Percentiles rank a stretch among this genome's conserved stretches.
Conservation (phyloP, 257 asterid genomes). For the Capsicum baccatum region DNA sequence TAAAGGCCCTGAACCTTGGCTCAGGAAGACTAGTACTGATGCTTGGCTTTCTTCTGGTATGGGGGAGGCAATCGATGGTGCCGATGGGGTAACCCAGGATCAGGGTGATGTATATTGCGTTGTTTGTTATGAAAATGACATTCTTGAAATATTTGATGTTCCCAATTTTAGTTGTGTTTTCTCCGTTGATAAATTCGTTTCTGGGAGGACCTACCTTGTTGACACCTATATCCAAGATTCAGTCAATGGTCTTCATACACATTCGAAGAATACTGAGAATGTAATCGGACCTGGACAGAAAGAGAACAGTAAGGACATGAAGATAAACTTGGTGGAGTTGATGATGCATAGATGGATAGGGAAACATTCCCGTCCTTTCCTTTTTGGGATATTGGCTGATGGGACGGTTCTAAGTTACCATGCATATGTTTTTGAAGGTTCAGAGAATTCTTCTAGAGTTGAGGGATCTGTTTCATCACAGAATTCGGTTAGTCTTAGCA, state of each 20-base stretch:
- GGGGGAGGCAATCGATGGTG: conserved; percentile 88
- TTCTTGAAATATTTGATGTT: conserved; percentile 87
- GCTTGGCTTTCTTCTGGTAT: conserved; percentile 98
- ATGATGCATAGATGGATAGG: conserved; percentile 90
- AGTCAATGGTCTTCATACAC: conserved; percentile 45
- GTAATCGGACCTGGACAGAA: conserved; percentile 61
- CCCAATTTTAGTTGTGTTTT: conserved; percentile 81
- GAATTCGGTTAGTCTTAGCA: conserved; percentile 46
- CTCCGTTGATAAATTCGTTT: conserved; percentile 72
- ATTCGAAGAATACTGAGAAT: conserved; percentile 50
- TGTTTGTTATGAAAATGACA: conserved; percentile 78
- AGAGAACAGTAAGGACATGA: conserved; percentile 60
- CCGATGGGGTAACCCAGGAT: conserved; percentile 81
- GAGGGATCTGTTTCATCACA: conserved; percentile 55
- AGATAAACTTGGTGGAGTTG: conserved; percentile 70
- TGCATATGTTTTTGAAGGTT: conserved; percentile 73
- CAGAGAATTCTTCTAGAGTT: conserved; percentile 65
- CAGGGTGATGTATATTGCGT: conserved; percentile 92
- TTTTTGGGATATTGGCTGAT: conserved; percentile 85
- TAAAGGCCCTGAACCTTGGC: conserved; percentile 95
- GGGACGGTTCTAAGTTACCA: conserved; percentile 95
- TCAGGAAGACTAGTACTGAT: conserved; percentile 93
- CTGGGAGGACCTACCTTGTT: conserved; percentile 70
- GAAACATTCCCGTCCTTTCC: conserved; percentile 81
- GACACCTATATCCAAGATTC: conserved; percentile 64